Base-by-base conservation (phyloP, 176 grass and related monocot genomes). In the Ananas comosus region DNA sequence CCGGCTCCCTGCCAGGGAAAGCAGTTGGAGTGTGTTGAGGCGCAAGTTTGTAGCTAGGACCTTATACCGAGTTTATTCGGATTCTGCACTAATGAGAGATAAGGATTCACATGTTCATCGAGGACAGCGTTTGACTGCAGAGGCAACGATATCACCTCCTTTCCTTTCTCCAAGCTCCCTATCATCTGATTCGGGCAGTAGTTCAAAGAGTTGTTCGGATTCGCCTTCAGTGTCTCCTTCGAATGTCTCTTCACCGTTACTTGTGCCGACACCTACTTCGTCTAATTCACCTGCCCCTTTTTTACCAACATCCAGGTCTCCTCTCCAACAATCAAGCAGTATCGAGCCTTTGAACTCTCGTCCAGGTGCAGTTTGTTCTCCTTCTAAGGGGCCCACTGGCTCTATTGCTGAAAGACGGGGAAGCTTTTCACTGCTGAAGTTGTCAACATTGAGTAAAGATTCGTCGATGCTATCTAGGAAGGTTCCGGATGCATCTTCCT, bases 371-470 rank as follows among this genome's bases (percentile, higher is more conserved):
- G 53, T 49, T 65, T 67, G 14, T 70, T 93, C 83, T 82, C 82
- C 81, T 52, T 83, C 85, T 51, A 89, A 76, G 77, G 17, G 4
- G 3, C 29, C 54, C 12, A 71, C 64, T 54, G 73, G 82, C 24
- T 99, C 90, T 25, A 93, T 99, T 82, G 90, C 90, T 63, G 95
- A 99, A 83, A 91, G 95, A 85, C 93, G 95, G 79, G 95, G 95
- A 51, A 82, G 85, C 25, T 93, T 99, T 90, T 88, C 77, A 67
- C 57, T 72, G 56, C 74, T 99, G 76, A 93, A 88, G 76, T 65
- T 99, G 72, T 82, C 89, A 83, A 78, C 81, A 50, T 68, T 93
- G 10, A 75, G 79, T 51, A 93, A 93, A 79, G 82, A 84, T 72
- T 81, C 82, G 64, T 72, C 84, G 73, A 75, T 88, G 18, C 65